Evolutionary conservation across 768 basidiomycete genomes (phyloP).

Genomic region (Tephrocybe rancida): DNA sequence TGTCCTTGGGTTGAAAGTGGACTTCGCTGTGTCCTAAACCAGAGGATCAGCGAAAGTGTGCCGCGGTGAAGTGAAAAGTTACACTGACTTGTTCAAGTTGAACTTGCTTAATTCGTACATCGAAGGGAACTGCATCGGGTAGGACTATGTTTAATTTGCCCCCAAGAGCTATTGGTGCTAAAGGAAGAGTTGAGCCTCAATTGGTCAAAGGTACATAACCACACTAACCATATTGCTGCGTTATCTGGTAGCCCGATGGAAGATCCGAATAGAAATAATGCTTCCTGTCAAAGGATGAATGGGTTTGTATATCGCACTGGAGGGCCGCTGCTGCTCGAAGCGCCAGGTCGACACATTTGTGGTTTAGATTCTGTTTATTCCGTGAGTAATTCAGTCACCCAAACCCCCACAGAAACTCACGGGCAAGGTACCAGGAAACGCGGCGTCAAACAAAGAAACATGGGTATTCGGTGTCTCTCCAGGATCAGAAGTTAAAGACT

Average conservation of each 20-base stretch:
- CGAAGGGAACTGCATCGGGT: conserved; percentile 31
- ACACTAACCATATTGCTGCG: conserved; percentile 83
- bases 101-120: conserved; percentile 89
- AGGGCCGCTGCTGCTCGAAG: conserved; percentile 83
- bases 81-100: conserved; percentile 88
- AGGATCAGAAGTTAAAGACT: conserved; percentile 40
- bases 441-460: conserved; percentile 82
- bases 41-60: background rate
- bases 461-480: conserved; percentile 67
- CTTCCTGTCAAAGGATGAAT: conserved; percentile 92
- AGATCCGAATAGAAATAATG: conserved; percentile 98
- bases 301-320: conserved; percentile 57
- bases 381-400: background rate
- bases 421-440: conserved; percentile 91
- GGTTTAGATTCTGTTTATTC: conserved; percentile 53
- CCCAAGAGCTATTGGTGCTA: conserved; percentile 79
- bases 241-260: conserved; percentile 95
- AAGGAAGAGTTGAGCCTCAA: background rate
- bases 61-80: background rate
- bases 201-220: background rate
- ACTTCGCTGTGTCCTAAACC: conserved; percentile 87
- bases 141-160: conserved; percentile 56
- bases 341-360: conserved; percentile 75
- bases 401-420: conserved; percentile 43
- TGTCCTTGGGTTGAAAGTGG: conserved; percentile 57